These are phyloP conservation scores for Obba rivulosa DNA, from an alignment of 768 basidiomycete genomes.

Conservation along the genomic window DNA sequence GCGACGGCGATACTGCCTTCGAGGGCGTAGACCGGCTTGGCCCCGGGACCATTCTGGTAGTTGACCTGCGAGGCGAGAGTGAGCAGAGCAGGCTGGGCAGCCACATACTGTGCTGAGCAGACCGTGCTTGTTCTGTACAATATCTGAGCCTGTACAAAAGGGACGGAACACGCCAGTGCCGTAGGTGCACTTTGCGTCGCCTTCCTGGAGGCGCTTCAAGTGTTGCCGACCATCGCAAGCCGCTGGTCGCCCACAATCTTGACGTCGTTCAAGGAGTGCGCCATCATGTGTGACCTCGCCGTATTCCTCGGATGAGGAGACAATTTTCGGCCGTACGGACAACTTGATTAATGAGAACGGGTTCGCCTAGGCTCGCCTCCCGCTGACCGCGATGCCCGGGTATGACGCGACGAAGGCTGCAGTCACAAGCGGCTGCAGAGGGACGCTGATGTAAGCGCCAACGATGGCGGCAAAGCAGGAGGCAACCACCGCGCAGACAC, in stretches of 20 bases:
- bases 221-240: slow-evolving; percentile 93
- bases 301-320: slow-evolving; percentile 90
- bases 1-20: slow-evolving; percentile 96
- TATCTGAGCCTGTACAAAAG: slow-evolving; percentile 88
- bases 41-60: slow-evolving; percentile 76
- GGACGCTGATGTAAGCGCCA: too few species aligned
- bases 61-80: slow-evolving; percentile 53
- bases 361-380: too few species aligned
- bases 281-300: slow-evolving; percentile 70
- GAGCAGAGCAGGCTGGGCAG: background rate
- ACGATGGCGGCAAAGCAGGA: too few species aligned
- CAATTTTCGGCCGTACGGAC: slow-evolving; percentile 79
- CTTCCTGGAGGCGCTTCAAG: slow-evolving; percentile 82
- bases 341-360: too few species aligned
- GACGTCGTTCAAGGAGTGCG: slow-evolving; percentile 61
- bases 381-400: too few species aligned
- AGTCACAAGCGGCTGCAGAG: too few species aligned
- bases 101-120: slow-evolving; percentile 75
- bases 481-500: too few species aligned
- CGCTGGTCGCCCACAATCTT: slow-evolving; percentile 98
- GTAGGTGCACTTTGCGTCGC: slow-evolving; percentile 97
- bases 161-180: slow-evolving; percentile 96
- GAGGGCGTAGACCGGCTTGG: slow-evolving; percentile 84
- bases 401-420: too few species aligned
- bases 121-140: slow-evolving; percentile 82